These are phyloP conservation scores for Fagus crenata DNA, from an alignment of 306 rosid genomes.

Conservation along the genomic window DNA sequence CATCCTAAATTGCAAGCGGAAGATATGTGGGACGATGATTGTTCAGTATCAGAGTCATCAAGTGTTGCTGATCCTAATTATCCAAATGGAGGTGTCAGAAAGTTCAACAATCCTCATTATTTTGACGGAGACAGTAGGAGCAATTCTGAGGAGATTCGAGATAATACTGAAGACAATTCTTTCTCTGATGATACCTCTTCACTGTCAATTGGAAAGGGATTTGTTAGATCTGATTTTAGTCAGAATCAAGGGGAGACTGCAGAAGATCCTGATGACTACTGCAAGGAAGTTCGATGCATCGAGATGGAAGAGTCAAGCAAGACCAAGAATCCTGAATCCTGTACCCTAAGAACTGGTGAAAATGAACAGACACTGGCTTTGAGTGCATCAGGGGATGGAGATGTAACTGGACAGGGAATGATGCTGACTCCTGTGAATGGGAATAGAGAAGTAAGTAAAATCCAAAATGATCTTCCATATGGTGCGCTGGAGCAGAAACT, in stretches of 20 bases:
- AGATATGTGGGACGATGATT: constrained; percentile 69
- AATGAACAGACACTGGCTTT: constrained; percentile 37
- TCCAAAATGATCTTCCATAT: constrained; percentile 44
- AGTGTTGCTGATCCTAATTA: constrained; percentile 48
- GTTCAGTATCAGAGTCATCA: constrained; percentile 72
- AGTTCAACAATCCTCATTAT: constrained; percentile 66
- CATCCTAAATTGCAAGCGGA: constrained; percentile 44
- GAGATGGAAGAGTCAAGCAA: constrained; percentile 64
- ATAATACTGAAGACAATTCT: constrained; percentile 26
- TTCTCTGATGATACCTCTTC: constrained; percentile 49
- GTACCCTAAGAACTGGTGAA: constrained; percentile 34
- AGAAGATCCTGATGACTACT: constrained; percentile 60
- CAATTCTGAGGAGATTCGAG: constrained; percentile 29
- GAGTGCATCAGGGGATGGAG: constrained; percentile 36
- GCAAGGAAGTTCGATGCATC: constrained; percentile 89
- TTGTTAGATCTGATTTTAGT: constrained; percentile 30
- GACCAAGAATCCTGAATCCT: constrained; percentile 41
- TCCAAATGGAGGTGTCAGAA: constrained; percentile 37
- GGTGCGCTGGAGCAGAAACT: constrained; percentile 40
- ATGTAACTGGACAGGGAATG: constrained; percentile 45
- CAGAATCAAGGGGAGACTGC: constrained; percentile 34
- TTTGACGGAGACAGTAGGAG: constrained; percentile 45
- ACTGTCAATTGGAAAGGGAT: constrained; percentile 20
- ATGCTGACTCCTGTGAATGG: constrained; percentile 47
- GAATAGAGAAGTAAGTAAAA: constrained; percentile 42